phyloP scores from a whole-genome alignment of 2,329 filamentous ascomycete genomes.

The Colletotrichum tofieldiae region DNA sequence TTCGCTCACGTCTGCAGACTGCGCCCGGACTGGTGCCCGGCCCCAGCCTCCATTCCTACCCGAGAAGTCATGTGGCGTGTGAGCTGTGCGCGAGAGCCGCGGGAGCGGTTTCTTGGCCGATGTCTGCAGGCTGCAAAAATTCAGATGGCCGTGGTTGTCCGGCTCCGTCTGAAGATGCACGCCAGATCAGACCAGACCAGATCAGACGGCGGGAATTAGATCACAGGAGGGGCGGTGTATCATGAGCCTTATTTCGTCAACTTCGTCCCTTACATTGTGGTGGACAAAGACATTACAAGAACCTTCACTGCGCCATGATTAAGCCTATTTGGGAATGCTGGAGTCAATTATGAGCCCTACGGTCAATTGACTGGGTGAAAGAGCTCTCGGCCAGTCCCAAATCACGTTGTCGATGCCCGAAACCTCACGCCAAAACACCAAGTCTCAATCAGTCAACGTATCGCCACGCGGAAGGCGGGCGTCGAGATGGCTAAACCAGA shows the following conservation, averaged over 20 bases:
- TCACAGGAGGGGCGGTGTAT: background rate
- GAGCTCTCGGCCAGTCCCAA: background rate
- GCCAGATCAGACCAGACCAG: background rate
- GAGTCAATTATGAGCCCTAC: too few relatives aligned
- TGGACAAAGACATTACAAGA: background rate
- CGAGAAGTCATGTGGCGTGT: background rate
- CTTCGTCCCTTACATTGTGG: background rate
- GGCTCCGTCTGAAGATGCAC: background rate
- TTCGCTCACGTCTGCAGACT: background rate
- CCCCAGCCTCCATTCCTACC: background rate
- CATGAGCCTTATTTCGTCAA: background rate
- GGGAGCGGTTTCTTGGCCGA: background rate
- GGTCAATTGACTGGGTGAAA: too few relatives aligned
- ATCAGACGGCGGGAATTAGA: background rate
- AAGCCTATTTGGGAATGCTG: too few relatives aligned
- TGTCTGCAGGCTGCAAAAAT: constrained; percentile 2
- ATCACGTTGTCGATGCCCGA: background rate
- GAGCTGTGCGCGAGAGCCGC: background rate
- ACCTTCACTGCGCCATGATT: too few relatives aligned
- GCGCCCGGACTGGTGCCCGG: background rate
- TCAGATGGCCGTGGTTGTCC: background rate
- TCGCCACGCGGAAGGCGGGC: background rate
- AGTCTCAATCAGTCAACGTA: background rate
- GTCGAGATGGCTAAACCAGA: background rate
- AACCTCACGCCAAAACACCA: background rate